Conservation (phyloP, 2,329 filamentous ascomycete species). For the Nemania serpens region DNA sequence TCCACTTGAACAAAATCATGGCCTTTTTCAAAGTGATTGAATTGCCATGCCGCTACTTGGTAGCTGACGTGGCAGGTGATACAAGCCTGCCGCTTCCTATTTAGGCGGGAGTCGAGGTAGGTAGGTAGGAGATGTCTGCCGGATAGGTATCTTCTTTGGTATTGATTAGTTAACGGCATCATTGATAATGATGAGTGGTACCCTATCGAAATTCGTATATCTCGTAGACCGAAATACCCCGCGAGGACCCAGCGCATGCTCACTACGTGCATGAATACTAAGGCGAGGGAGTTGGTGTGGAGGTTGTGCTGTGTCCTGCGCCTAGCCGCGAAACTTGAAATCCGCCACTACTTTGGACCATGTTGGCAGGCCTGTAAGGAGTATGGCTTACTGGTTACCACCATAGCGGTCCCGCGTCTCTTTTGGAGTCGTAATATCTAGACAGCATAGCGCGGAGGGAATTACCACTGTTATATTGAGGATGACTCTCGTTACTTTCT, state of each 20-base stretch:
- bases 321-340: slow-evolving; percentile 1
- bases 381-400: background rate
- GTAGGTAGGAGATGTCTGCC: background rate
- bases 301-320: background rate
- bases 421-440: background rate
- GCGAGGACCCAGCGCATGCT: background rate
- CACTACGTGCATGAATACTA: background rate
- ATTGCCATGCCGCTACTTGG: slow-evolving; percentile 14
- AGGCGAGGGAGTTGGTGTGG: slow-evolving; percentile 4
- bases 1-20: slow-evolving; percentile 6
- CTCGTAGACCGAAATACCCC: slow-evolving; percentile 3
- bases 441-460: background rate
- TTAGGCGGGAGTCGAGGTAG: background rate
- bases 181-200: background rate
- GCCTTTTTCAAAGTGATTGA: slow-evolving; percentile 1
- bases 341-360: background rate
- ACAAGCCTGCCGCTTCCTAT: slow-evolving; percentile 1
- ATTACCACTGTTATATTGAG: background rate
- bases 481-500: slow-evolving; percentile 14
- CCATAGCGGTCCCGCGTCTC: background rate
- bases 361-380: background rate
- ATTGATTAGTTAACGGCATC: background rate
- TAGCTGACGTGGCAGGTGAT: slow-evolving; percentile 23
- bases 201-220: background rate
- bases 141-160: background rate